phyloP scores from a whole-genome alignment of 768 basidiomycete species.

The Termitomyces sp. region DNA sequence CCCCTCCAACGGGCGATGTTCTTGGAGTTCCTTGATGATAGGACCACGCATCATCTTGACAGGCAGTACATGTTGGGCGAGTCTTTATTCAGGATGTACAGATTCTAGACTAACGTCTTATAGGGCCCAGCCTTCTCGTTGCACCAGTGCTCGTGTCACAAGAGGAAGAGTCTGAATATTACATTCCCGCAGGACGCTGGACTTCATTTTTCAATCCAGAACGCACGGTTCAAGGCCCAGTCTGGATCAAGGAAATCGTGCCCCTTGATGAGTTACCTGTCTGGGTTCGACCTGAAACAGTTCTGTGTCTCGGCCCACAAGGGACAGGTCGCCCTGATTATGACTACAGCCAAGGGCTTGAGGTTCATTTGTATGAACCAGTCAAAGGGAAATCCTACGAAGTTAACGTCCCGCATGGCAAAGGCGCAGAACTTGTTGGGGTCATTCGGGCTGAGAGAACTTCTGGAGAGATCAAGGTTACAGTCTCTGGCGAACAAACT shows the following conservation, averaged over 20 bases:
- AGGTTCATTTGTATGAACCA: conserved; percentile 50
- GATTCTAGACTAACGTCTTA: background rate
- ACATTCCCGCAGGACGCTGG: conserved; percentile 57
- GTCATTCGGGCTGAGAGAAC: conserved; percentile 29
- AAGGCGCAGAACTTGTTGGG: conserved; percentile 35
- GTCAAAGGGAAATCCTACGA: conserved; percentile 33
- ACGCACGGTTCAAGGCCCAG: conserved; percentile 50
- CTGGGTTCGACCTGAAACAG: conserved; percentile 54
- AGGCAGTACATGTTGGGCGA: conserved; percentile 48
- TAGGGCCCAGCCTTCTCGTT: conserved; percentile 53
- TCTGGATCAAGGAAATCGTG: conserved; percentile 60
- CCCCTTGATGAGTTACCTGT: conserved; percentile 61
- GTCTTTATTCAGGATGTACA: background rate
- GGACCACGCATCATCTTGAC: conserved; percentile 55
- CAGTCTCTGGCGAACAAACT: conserved; percentile 13
- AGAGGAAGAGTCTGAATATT: conserved; percentile 52
- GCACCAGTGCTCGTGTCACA: conserved; percentile 55
- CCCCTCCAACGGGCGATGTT: conserved; percentile 65
- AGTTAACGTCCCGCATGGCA: conserved; percentile 38
- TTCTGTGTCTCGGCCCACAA: conserved; percentile 54
- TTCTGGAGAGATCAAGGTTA: conserved; percentile 25
- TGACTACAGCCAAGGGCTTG: conserved; percentile 41
- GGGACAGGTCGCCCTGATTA: conserved; percentile 55
- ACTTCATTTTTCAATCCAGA: conserved; percentile 53
- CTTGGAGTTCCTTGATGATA: conserved; percentile 55